Conservation (phyloP, 2,329 filamentous ascomycete genomes). For the Madurella fahalii region DNA sequence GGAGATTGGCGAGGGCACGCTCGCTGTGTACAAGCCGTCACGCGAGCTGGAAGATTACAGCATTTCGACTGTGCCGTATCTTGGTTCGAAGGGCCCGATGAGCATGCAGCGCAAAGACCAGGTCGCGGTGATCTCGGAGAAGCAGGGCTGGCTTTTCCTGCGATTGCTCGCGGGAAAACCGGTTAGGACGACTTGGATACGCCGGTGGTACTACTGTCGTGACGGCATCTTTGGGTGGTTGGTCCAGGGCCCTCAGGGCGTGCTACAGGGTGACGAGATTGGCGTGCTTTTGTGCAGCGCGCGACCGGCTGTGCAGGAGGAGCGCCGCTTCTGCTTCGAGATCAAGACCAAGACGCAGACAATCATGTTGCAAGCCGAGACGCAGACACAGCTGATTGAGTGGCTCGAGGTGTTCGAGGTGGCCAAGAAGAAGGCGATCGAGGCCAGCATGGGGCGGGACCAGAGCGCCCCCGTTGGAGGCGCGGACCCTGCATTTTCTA, state of each 20-base stretch:
- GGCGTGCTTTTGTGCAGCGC: constrained; percentile 92
- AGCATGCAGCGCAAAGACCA: constrained; percentile 55
- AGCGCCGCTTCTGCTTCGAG: constrained; percentile 94
- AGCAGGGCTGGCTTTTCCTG: constrained; percentile 92
- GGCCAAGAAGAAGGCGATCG: constrained; percentile 87
- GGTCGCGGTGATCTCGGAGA: constrained; percentile 60
- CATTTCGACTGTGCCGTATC: constrained; percentile 81
- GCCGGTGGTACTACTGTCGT: constrained; percentile 93
- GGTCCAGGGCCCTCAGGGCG: constrained; percentile 76
- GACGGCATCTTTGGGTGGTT: constrained; percentile 96
- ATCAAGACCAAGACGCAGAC: constrained; percentile 96
- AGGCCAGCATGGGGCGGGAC: constrained; percentile 59
- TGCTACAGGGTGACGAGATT: constrained; percentile 93
- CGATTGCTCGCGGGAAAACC: constrained; percentile 81
- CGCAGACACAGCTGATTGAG: constrained; percentile 83
- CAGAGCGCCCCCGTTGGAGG: constrained; percentile 44
- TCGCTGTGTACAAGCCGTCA: constrained; percentile 70
- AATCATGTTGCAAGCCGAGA: constrained; percentile 87
- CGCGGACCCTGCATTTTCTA: constrained; percentile 78
- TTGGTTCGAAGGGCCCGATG: constrained; percentile 67
- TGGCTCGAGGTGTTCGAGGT: constrained; percentile 94
- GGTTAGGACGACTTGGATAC: constrained; percentile 81
- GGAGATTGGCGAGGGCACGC: constrained; percentile 75
- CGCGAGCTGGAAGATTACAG: constrained; percentile 92
- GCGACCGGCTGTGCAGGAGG: constrained; percentile 85